phyloP scores from a whole-genome alignment of 345 rosid species.

The Euphorbia peplus region DNA sequence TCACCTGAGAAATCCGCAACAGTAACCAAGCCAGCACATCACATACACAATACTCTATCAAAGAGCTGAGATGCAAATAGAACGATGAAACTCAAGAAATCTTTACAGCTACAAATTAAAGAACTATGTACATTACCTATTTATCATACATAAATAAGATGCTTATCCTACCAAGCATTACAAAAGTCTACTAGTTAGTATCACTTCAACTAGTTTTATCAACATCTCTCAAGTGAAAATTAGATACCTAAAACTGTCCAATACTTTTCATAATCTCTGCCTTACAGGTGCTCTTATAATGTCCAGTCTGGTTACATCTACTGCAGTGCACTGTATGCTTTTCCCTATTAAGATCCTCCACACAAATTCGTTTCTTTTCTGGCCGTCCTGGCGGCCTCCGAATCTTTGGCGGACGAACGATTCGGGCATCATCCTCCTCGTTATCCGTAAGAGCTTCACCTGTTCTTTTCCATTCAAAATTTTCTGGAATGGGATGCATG shows the following conservation, averaged over 20 bases:
- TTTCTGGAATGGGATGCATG: conserved; percentile 36
- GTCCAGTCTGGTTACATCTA: conserved; percentile 51
- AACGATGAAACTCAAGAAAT: background rate
- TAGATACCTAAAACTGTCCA: conserved; percentile 36
- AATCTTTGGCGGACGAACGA: conserved; percentile 46
- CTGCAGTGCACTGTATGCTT: conserved; percentile 57
- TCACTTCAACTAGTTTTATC: background rate
- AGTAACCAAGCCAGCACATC: background rate
- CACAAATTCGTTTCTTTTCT: conserved; percentile 50
- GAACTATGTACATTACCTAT: background rate
- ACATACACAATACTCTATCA: background rate
- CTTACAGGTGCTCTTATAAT: conserved; percentile 62
- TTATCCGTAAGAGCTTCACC: conserved; percentile 19
- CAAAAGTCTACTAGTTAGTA: background rate
- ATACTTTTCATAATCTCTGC: conserved; percentile 30
- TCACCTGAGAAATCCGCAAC: background rate
- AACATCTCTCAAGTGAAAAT: conserved; percentile 10
- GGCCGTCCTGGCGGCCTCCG: conserved; percentile 58
- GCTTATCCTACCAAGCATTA: background rate
- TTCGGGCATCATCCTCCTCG: conserved; percentile 24
- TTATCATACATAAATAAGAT: background rate
- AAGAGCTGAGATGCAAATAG: background rate
- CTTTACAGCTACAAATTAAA: background rate
- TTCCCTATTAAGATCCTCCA: conserved; percentile 43
- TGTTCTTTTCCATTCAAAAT: conserved; percentile 36